Base-by-base conservation (phyloP, 495 filamentous ascomycete genomes). In the Neurospora sp. region DNA sequence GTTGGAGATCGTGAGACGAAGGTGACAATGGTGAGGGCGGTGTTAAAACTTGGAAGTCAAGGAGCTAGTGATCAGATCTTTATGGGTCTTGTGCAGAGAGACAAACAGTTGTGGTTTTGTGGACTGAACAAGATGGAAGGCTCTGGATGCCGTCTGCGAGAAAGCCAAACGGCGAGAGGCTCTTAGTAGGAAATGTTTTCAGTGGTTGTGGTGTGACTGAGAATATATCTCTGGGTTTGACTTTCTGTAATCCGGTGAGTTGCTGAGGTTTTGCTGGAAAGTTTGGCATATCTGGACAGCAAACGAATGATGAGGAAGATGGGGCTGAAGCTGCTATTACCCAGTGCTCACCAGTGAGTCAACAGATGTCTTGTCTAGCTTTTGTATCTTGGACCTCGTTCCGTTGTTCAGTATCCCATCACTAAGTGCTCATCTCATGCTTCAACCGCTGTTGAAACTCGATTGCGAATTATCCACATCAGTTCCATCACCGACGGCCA, bases 301-400 rank as follows among this genome's bases (percentile, higher is more conserved):
- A 61, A 16, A 35, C 53, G 7, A 31, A 27, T 35, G 12, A 3
- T 0, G 12, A 61, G 22, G 53, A 1, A 35, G 3, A 35, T 17
- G 53, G 53, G 22, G 27, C 10, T 22, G 20, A 53, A 53, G 20
- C 4, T 22, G 45, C 2, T 27, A 3, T 16, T 16, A 4, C 22
- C 22, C 1, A 16, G 12, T 16, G 27, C 12, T 31, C 6, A 16
- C 3, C 5, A 35, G 3, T 16, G 22, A 31, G 53, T 16, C 22
- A 16, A 61, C 10, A 12, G 7, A 31, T 59, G 0, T 2, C 6
- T 31, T 27, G 3, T 31, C 8, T 9, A 27, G 5, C 6, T 16
- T 16, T 3, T 12, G 27, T 5, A 53, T 27, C 9, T 31, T 3
- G 14, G 1, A 0, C 7, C 1, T 35, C 12, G 35, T 0, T 8